These are phyloP conservation scores for Lepidium didymum DNA, from an alignment of 345 rosid genomes.

Conservation along the genomic window DNA sequence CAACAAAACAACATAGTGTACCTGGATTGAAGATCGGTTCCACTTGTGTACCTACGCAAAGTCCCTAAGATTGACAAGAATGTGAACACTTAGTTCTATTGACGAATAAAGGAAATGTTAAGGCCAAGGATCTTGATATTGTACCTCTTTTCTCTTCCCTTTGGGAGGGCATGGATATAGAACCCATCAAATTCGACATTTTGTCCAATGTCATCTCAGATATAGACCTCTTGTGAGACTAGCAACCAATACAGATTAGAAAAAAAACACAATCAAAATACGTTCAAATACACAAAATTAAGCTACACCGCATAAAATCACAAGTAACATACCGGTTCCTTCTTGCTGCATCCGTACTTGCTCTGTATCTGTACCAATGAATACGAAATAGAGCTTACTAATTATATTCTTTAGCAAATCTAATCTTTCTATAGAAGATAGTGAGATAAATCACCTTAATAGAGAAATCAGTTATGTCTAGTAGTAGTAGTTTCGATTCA, in stretches of 20 bases:
- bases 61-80: constrained; percentile 35
- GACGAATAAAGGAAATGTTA: not conserved
- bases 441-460: constrained; percentile 45
- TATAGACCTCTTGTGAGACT: constrained; percentile 70
- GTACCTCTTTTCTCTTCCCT: constrained; percentile 55
- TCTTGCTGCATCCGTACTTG: constrained; percentile 72
- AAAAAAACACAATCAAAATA: not conserved
- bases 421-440: not conserved
- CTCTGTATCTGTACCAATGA: constrained; percentile 59
- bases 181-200: constrained; percentile 65
- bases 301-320: not conserved
- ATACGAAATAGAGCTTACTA: not conserved
- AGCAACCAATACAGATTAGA: constrained; percentile 19
- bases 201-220: constrained; percentile 71
- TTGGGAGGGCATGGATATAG: constrained; percentile 49
- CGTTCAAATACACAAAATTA: not conserved
- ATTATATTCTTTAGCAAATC: not conserved
- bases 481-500: constrained; percentile 72
- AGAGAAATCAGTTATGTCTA: constrained; percentile 78
- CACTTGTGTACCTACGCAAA: constrained; percentile 47
- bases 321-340: constrained; percentile 53
- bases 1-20: constrained; percentile 13
- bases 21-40: constrained; percentile 58
- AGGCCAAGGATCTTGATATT: not conserved
- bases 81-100: not conserved